phyloP scores from a whole-genome alignment of 2,329 filamentous ascomycete genomes.

The Pseudogymnoascus sp. region DNA sequence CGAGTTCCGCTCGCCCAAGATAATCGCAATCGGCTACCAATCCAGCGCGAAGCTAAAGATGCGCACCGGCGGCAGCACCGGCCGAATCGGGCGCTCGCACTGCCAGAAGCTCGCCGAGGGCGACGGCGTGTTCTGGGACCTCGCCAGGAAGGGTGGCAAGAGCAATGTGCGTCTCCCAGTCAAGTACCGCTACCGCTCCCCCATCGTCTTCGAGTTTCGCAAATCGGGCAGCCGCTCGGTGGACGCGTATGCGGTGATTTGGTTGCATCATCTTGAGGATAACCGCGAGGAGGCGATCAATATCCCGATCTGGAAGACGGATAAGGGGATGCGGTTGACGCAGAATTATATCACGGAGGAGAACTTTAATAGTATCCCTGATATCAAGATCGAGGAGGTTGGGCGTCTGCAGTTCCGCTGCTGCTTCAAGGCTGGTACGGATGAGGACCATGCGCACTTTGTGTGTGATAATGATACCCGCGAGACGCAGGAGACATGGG shows the following conservation, averaged over 20 bases:
- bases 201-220: conserved; percentile 83
- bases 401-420: conserved; percentile 75
- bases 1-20: conserved; percentile 68
- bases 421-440: conserved; percentile 83
- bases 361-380: conserved; percentile 63
- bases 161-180: conserved; percentile 68
- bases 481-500: conserved; percentile 93
- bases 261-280: conserved; percentile 80
- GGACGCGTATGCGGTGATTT: conserved; percentile 72
- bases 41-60: conserved; percentile 66
- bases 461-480: conserved; percentile 81
- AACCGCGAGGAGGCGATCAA: conserved; percentile 71
- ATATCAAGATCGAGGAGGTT: conserved; percentile 70
- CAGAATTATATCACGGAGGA: conserved; percentile 88
- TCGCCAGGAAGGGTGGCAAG: conserved; percentile 44
- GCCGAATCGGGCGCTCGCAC: conserved; percentile 57
- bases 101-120: conserved; percentile 56
- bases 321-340: conserved; percentile 66
- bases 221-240: conserved; percentile 60
- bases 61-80: conserved; percentile 78
- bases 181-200: conserved; percentile 82
- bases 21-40: conserved; percentile 59
- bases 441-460: conserved; percentile 77
- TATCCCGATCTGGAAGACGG: conserved; percentile 84
- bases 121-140: conserved; percentile 55